Evolutionary conservation across 495 filamentous ascomycete genomes (phyloP), one percentile per base, ranked within the genome.

Genomic region (Cudoniella acicularis): DNA sequence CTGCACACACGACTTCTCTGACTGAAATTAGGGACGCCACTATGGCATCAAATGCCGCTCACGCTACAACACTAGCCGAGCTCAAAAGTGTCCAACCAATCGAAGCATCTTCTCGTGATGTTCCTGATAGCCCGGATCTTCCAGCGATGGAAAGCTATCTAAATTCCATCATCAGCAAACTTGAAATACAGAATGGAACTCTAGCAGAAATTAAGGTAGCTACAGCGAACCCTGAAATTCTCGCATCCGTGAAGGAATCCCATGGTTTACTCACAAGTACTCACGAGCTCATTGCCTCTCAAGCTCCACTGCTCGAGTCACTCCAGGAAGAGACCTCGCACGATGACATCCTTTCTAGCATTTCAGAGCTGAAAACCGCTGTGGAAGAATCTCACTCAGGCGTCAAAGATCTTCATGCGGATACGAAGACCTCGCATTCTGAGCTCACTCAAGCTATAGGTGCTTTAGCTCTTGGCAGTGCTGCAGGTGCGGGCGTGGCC

Each of bases 401-500:
- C 10, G 58, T 67, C 20, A 64, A 56, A 51, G 57, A 61, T 25
- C 55, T 67, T 8, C 58, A 62, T 21, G 26, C 49, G 10, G 49
- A 53, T 1, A 61, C 55, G 24, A 62, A 61, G 30, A 49, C 49
- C 25, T 42, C 58, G 3, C 58, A 64, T 25, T 59, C 56, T 2
- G 52, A 24, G 2, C 49, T 64, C 42, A 52, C 45, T 17, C n/a
- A 27, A 1, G 52, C 56, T 17, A 56, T 64, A 16, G 41, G 23
- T 49, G 48, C 23, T 1, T 27, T 64, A 10, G 64, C 59, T 4
- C 17, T 60, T 13, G 63, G 59, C 17, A 56, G 52, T n/a, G 52
- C 56, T 10, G 59, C 64, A 16, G 60, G 59, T 13, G 56, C 64
- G 13, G 59, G 52, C 13, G 49, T 54, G 21, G 49, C 21, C 0